Percentiles rank a stretch among this genome's conserved stretches.
Evolutionary conservation across 73 alveolate species (phyloP).

Genomic region (Urostyla sp.): DNA sequence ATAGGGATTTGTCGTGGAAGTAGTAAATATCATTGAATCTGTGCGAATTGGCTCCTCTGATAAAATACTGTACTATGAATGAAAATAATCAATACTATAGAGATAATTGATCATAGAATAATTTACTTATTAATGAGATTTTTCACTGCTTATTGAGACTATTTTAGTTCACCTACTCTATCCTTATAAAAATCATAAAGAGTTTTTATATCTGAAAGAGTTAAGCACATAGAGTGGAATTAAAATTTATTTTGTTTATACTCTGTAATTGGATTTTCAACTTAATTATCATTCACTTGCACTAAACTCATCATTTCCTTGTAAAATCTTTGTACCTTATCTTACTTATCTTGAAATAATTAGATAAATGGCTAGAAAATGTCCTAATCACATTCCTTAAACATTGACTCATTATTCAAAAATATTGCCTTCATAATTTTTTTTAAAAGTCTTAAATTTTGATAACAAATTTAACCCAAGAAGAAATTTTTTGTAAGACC

Average conservation of each 20-base stretch:
- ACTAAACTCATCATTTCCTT: background rate
- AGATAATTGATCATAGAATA: background rate
- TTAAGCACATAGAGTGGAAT: constrained; percentile 32
- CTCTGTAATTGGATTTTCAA: constrained; percentile 26
- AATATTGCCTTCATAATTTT: constrained; percentile 8
- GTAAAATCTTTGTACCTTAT: background rate
- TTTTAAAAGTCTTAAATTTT: constrained; percentile 32
- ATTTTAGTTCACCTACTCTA: background rate
- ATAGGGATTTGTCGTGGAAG: background rate
- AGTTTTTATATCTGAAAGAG: constrained; percentile 22
- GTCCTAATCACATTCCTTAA: background rate
- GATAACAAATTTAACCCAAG: constrained; percentile 23
- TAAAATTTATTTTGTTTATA: background rate
- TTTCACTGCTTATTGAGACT: constrained; percentile 30
- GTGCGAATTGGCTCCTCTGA: constrained; percentile 55
- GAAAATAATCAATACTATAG: constrained; percentile 36
- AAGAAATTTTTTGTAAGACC: constrained; percentile 45
- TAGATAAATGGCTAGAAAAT: background rate
- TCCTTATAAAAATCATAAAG: constrained; percentile 46
- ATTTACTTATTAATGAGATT: constrained; percentile 22
- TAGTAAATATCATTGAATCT: constrained; percentile 50
- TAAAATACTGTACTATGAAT: constrained; percentile 7
- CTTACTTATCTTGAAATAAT: background rate
- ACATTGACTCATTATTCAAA: constrained; percentile 8
- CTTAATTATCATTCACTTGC: background rate